Percentiles rank a stretch among this genome's conserved stretches.
phyloP scores from a whole-genome alignment of 768 basidiomycete genomes.

The Amanita pseudoporphyria region DNA sequence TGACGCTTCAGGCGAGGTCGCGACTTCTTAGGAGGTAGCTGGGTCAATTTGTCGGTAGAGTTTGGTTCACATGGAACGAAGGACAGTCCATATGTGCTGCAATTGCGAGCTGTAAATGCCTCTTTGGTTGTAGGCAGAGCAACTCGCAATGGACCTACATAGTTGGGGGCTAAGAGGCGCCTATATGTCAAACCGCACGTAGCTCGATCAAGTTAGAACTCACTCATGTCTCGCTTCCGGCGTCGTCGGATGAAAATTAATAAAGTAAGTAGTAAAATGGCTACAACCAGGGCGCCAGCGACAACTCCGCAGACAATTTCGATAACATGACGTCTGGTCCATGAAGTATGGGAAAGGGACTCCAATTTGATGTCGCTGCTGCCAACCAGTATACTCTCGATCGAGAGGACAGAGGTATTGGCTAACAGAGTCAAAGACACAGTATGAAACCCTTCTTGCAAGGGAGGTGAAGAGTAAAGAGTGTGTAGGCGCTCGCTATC shows the following conservation, averaged over 20 bases:
- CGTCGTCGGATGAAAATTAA: constrained; percentile 10
- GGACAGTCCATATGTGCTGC: constrained; percentile 19
- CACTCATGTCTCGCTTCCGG: constrained; percentile 8
- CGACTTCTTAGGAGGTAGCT: constrained; percentile 8
- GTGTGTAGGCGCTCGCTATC: constrained; percentile 4
- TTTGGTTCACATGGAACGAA: constrained; percentile 15
- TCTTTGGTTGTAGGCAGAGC: constrained; percentile 19
- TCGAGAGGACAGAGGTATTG: constrained; percentile 10
- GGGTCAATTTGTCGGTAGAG: constrained; percentile 11
- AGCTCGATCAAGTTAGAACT: not conserved
- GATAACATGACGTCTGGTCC: constrained; percentile 6
- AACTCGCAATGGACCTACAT: constrained; percentile 18
- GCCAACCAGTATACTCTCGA: constrained; percentile 11
- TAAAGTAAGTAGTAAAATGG: constrained; percentile 7
- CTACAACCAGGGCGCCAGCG: constrained; percentile 7
- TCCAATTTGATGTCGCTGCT: not conserved
- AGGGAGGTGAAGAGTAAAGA: constrained; percentile 12
- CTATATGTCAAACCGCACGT: not conserved
- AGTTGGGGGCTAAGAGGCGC: constrained; percentile 11
- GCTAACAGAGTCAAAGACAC: constrained; percentile 11
- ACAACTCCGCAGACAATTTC: constrained; percentile 5
- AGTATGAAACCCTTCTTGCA: constrained; percentile 11
- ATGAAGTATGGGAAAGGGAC: not conserved
- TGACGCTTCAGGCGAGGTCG: constrained; percentile 2
- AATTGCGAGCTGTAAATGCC: constrained; percentile 22